Conservation (phyloP, 306 rosid species). For the Quercus gilva region DNA sequence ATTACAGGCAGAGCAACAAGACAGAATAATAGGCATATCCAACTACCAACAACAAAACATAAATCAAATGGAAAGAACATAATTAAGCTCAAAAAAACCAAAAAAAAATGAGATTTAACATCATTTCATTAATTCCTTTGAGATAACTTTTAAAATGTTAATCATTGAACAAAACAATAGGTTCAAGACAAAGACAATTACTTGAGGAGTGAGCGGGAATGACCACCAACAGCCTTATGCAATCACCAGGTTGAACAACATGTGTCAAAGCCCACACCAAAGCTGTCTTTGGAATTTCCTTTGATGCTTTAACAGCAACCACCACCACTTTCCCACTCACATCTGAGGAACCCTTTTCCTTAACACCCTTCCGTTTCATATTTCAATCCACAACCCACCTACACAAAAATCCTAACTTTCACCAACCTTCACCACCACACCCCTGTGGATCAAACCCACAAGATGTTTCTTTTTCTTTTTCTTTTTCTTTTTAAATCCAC, state of each 20-base stretch:
- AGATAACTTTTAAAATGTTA: conserved; percentile 1
- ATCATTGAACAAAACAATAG: not conserved
- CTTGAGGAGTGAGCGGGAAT: conserved; percentile 66
- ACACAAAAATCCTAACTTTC: not conserved
- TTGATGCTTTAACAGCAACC: conserved; percentile 85
- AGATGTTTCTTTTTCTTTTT: not conserved
- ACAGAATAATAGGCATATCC: not conserved
- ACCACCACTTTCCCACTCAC: conserved; percentile 72
- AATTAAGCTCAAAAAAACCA: not conserved
- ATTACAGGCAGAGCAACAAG: not conserved
- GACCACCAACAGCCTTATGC: conserved; percentile 73
- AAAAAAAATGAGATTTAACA: not conserved
- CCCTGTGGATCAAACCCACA: conserved; percentile 32
- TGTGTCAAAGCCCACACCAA: conserved; percentile 97
- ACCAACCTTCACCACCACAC: conserved; percentile 15
- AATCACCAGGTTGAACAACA: conserved; percentile 94
- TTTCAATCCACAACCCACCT: conserved; percentile 19
- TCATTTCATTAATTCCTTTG: not conserved
- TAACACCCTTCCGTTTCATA: conserved; percentile 51
- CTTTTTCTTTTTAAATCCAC: conserved; percentile 17
- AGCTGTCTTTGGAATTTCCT: conserved; percentile 69
- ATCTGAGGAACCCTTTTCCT: conserved; percentile 41
- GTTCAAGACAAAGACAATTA: conserved; percentile 21
- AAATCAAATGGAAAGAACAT: not conserved
- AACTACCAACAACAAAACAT: not conserved